Conservation (phyloP, 139 green algal genomes). For the Tetradesmus lagerheimii region DNA sequence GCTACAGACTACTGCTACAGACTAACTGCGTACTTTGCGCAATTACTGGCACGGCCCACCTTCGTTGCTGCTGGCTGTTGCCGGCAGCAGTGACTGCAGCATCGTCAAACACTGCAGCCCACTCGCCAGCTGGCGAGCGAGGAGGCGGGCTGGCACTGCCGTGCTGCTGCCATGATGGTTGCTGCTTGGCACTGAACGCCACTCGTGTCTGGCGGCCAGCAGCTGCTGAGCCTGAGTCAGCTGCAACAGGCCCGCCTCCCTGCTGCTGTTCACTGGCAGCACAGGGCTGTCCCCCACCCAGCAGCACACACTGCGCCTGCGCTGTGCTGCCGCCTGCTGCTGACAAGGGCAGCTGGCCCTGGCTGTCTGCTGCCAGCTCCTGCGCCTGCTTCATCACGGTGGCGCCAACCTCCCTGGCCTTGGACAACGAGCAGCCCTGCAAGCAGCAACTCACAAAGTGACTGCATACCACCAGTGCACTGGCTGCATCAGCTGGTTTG, state of each 20-base stretch:
- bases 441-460: conserved; percentile 2
- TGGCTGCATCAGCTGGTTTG: too few relatives aligned
- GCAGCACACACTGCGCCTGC: conserved; percentile 1
- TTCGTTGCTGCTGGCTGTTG: background rate
- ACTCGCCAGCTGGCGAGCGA: background rate
- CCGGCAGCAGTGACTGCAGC: background rate
- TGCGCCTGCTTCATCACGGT: conserved; percentile 24
- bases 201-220: background rate
- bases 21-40: too few relatives aligned
- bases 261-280: background rate
- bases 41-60: background rate
- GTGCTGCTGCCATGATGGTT: background rate
- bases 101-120: background rate
- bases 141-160: background rate
- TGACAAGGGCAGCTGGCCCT: background rate
- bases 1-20: background rate
- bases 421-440: conserved; percentile 35
- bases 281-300: background rate
- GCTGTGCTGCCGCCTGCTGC: background rate
- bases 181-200: background rate
- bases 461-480: background rate
- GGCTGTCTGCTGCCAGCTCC: conserved; percentile 23
- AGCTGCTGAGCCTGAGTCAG: background rate
- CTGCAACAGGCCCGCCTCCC: background rate
- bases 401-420: conserved; percentile 29